Evolutionary conservation across 2,329 filamentous ascomycete species (phyloP).

Genomic region (Lasiodiplodia sp.): DNA sequence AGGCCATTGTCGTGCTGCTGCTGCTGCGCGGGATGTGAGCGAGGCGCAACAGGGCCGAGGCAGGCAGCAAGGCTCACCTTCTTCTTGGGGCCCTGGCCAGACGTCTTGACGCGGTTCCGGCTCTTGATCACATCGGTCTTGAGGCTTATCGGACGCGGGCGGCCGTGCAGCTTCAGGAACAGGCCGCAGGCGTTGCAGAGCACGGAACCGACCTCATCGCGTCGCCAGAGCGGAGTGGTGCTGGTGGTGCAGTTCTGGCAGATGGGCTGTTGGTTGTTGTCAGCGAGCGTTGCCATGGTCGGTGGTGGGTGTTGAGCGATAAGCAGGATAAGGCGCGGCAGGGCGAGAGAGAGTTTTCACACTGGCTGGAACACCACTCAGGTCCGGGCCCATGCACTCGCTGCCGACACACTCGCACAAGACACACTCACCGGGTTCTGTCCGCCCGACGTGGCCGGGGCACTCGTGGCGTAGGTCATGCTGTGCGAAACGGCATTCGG

Average conservation of each 20-base stretch:
- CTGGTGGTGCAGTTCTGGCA: slow-evolving; percentile 97
- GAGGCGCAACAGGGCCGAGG: background rate
- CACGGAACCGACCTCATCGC: slow-evolving; percentile 93
- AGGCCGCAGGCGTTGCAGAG: slow-evolving; percentile 98
- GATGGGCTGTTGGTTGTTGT: slow-evolving; percentile 74
- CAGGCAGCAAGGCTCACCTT: slow-evolving; percentile 67
- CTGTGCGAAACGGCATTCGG: slow-evolving; percentile 57
- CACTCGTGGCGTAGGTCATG: slow-evolving; percentile 69
- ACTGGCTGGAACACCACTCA: slow-evolving; percentile 27
- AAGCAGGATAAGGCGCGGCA: slow-evolving; percentile 54
- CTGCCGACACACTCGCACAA: slow-evolving; percentile 40
- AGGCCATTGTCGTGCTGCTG: slow-evolving; percentile 61
- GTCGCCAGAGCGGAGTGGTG: slow-evolving; percentile 94
- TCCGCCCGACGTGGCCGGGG: slow-evolving; percentile 70
- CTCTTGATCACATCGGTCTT: slow-evolving; percentile 99
- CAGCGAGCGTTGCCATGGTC: slow-evolving; percentile 33
- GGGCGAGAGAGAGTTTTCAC: slow-evolving; percentile 36
- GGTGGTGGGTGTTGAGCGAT: slow-evolving; percentile 44
- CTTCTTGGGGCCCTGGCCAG: slow-evolving; percentile 78
- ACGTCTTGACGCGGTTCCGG: slow-evolving; percentile 95
- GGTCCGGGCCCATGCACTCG: slow-evolving; percentile 46
- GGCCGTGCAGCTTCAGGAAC: slow-evolving; percentile 95
- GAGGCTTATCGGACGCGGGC: slow-evolving; percentile 89
- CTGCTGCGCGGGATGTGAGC: slow-evolving; percentile 32
- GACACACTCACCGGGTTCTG: slow-evolving; percentile 63